Evolutionary conservation across 805 yeast genomes (phyloP), one percentile per base, ranked within the genome.

Genomic region (Ogataea siamensis): DNA sequence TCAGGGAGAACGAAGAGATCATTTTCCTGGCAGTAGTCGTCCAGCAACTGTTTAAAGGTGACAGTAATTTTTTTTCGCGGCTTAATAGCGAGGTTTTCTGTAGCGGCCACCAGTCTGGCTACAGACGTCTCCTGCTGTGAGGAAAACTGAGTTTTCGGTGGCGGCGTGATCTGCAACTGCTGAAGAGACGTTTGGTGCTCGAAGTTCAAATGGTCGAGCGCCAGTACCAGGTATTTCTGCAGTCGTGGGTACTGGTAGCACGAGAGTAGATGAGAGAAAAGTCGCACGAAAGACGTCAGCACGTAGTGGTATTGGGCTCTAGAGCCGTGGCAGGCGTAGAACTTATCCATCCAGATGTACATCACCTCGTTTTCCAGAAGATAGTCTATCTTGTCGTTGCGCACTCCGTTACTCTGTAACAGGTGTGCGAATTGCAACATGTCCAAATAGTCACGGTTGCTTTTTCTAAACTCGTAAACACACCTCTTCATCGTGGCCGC

Each of bases 21-120:
- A 33, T 75, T 59, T 2, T 63, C 59, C 17, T 66, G 53, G 50
- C 95, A 87, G 50, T 66, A 74, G 2, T 75, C 75, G 37, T 72
- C 76, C 2, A 86, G 74, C 13, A 87, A 80, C 37, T 84, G 87
- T 45, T 70, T 78, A 53, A 80, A 80, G 0, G 84, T 66, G 4
- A 72, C 64, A 6, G 25, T 37, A n/a, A 25, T 39, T 65, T 25
- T 64, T 63, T 33, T 35, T 14, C 23, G 17, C n/a, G 31, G 17
- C 15, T 18, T 27, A 9, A 14, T 8, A 11, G 28, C 21, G 16
- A 28, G 26, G 12, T 35, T 27, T 5, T 40, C 45, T 14, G 35
- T 13, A 4, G 35, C 31, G 6, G 12, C 18, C 6, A 46, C 17
- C 27, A 46, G 25, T n/a, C 34, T 30, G 19, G 45, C n/a, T 4